Evolutionary conservation across 2,329 filamentous ascomycete genomes (phyloP), one percentile per base, ranked within the genome.

Genomic region (Epichloe baconii): DNA sequence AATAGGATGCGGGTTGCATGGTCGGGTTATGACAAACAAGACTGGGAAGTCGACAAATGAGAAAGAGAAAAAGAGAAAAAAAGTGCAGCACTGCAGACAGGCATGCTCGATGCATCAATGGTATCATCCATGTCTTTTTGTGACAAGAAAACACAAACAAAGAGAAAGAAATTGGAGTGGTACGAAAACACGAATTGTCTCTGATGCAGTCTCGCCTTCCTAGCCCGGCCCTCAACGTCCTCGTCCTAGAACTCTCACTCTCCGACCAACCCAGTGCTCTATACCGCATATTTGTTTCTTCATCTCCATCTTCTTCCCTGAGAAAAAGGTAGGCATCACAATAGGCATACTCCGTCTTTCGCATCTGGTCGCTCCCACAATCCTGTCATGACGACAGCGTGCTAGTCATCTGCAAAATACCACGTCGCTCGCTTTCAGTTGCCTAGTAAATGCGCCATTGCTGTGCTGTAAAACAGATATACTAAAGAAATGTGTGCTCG

Each of bases 41-140:
- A 52, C 37, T 26, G 36, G 36, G 4, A n/a, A 53, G 42, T 50
- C 48, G 55, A 57, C 53, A 56, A 55, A 56, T 34, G 52, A 61
- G 56, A 55, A 56, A 34, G 52, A 61, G 43, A 60, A 50, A 55
- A 45, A 42, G 54, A 49, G 0, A 50, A 55, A 49, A 1, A 50
- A 56, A 47, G 44, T 53, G 56, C 45, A 54, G 54, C 52, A 59
- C 55, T 55, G 55, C 55, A 62, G 57, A 60, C 63, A 62, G 65
- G 64, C 62, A 52, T 54, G 50, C 43, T 64, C 52, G 59, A 65
- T 66, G 67, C 64, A 64, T 66, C 63, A 64, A 64, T 69, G 67
- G 67, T 69, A 69, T 69, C 67, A 67, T 69, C 66, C 66, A 64
- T 68, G 60, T 65, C 56, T 62, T 62, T 59, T 58, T 58, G 57